Base-by-base conservation (phyloP, 176 grass and related monocot species). In the Ampelocalamus luodianensis region DNA sequence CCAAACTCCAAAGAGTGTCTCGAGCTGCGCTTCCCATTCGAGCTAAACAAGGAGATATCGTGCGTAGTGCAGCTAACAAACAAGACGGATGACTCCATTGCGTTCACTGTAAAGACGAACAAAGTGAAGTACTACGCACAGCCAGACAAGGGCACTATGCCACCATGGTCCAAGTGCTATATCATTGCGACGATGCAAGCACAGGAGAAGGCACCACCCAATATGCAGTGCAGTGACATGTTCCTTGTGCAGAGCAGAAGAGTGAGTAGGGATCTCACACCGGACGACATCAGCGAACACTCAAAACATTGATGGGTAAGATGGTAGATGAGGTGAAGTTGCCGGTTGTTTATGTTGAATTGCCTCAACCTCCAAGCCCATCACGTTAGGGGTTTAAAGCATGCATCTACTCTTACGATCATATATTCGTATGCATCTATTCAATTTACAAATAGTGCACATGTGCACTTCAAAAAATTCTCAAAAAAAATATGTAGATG, bases 21-120 rank as follows among this genome's bases (percentile, higher is more conserved):
- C 46, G 76, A 78, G n/a, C 6, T 78, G 39, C 76, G 58, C n/a
- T 64, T 78, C 39, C 22, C 23, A 10, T 79, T 79, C 40, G 24
- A 79, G 24, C 58, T 39, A 64, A 65, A 9, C 58, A 79, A 65
- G 23, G 23, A 64, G 4, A 2, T 65, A 29, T 10, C 39, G 39
- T 43, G 37, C 59, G 63, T 58, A 13, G 34, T 79, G 6, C 76
- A 79, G 14, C n/a, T 79, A 79, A 79, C 56, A 1, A 79, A 79
- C 59, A 65, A 10, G 7, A 63, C 60, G 3, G 39, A 64, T 18
- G 8, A 12, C 14, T 20, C 1, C 6, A 48, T 79, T 65, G 60
- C 58, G 29, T 79, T 32, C 4, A 79, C 20, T 18, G 27, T 64
- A 79, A 32, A 65, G 22, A 65, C 23, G 42, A 65, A 79, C 77